phyloP scores from a whole-genome alignment of 177 flowering plant genomes.

The Tripterygium wilfordii region DNA sequence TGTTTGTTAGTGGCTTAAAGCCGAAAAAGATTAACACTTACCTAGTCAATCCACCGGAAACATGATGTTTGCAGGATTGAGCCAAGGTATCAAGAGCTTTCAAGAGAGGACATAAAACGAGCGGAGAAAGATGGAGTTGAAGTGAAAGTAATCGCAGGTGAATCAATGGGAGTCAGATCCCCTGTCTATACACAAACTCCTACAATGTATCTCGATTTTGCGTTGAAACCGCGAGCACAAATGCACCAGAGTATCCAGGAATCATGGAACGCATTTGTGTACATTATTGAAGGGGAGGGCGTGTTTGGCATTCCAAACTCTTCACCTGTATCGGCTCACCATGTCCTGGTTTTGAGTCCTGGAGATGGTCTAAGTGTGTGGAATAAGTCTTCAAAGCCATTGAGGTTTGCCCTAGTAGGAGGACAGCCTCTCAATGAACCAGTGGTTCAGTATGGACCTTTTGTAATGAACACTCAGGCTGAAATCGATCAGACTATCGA shows the following conservation, averaged over 20 bases:
- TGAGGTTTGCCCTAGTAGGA: constrained; percentile 61
- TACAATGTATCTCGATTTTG: constrained; percentile 80
- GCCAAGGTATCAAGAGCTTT: constrained; percentile 70
- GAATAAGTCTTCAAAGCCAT: constrained; percentile 53
- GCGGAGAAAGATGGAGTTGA: constrained; percentile 74
- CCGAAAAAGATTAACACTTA: too few species aligned
- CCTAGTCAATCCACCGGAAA: too few species aligned
- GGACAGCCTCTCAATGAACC: constrained; percentile 83
- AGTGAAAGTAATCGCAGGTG: constrained; percentile 80
- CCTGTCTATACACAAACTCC: constrained; percentile 83
- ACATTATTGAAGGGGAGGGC: constrained; percentile 79
- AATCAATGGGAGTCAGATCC: constrained; percentile 68
- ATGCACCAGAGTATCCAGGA: constrained; percentile 61
- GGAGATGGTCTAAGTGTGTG: constrained; percentile 74
- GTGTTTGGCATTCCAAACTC: constrained; percentile 47
- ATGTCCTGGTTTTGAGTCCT: constrained; percentile 54
- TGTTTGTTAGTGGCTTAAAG: neutral
- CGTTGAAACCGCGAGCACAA: constrained; percentile 54
- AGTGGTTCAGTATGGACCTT: constrained; percentile 70
- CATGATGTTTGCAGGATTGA: constrained; percentile 57
- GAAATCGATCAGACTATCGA: constrained; percentile 58
- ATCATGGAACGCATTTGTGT: constrained; percentile 72
- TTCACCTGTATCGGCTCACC: constrained; percentile 43
- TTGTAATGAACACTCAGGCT: constrained; percentile 76
- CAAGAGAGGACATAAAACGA: constrained; percentile 37